Evolutionary conservation across 148 eudicot species (phyloP).

Genomic region (Cornus kousa): DNA sequence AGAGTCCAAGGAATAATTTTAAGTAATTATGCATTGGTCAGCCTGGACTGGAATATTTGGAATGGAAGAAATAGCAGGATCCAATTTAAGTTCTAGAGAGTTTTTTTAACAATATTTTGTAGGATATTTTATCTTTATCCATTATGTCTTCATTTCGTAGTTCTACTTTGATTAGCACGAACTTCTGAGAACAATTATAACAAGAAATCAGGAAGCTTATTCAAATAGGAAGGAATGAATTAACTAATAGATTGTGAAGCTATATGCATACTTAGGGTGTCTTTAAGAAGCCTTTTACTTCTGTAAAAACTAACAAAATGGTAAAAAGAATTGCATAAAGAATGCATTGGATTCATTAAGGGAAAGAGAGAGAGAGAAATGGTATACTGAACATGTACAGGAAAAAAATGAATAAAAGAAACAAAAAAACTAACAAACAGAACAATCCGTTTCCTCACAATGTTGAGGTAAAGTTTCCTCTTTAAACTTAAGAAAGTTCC

Average conservation of each 20-base stretch:
- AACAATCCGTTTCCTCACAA: not conserved
- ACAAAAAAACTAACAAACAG: not conserved
- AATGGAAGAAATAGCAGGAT: not conserved
- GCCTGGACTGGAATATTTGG: not conserved
- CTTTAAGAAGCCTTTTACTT: not conserved
- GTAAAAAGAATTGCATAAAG: not conserved
- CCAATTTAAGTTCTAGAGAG: not conserved
- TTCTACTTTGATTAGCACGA: not conserved
- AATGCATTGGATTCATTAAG: not conserved
- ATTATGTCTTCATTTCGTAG: too few relatives aligned
- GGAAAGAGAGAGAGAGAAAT: not conserved
- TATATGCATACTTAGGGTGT: not conserved
- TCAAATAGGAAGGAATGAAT: not conserved
- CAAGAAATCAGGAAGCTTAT: not conserved
- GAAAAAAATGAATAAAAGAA: not conserved
- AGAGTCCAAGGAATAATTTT: not conserved
- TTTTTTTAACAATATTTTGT: not conserved
- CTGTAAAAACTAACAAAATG: not conserved
- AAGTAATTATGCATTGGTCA: not conserved
- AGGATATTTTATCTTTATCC: too few relatives aligned
- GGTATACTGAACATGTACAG: not conserved
- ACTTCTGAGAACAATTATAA: not conserved
- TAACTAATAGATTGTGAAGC: not conserved
- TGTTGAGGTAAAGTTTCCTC: not conserved
- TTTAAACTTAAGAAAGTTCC: not conserved